phyloP scores from a whole-genome alignment of 805 yeast genomes.

The Sugiyamaella marilandica region DNA sequence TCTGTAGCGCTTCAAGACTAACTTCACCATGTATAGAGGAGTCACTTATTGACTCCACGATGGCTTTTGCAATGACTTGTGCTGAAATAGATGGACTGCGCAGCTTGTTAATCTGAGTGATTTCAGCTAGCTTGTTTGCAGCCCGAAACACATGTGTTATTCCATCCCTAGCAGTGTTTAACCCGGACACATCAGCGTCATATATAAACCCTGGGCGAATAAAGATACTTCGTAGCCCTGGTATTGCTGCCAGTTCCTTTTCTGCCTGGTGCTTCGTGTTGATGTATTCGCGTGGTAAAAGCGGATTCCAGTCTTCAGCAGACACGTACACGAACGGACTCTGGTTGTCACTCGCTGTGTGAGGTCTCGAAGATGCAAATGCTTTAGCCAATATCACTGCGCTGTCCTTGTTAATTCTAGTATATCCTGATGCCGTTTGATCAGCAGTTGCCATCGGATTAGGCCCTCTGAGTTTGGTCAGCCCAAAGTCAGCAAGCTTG shows the following conservation, averaged over 20 bases:
- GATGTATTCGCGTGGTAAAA: conserved; percentile 67
- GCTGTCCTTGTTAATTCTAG: conserved; percentile 62
- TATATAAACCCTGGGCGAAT: conserved; percentile 83
- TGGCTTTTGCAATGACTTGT: conserved; percentile 58
- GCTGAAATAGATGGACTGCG: conserved; percentile 35
- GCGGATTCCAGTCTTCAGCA: conserved; percentile 68
- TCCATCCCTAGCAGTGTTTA: conserved; percentile 4
- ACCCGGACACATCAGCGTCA: conserved; percentile 36
- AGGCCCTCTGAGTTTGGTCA: conserved; percentile 39
- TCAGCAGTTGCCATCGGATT: conserved; percentile 45
- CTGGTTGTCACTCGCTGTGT: conserved; percentile 5
- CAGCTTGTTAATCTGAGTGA: conserved; percentile 25
- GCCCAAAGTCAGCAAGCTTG: conserved; percentile 11
- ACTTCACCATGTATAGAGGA: conserved; percentile 53
- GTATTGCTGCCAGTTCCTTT: conserved; percentile 41
- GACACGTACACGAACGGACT: conserved; percentile 65
- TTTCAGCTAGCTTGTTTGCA: not conserved
- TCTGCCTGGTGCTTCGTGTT: conserved; percentile 78
- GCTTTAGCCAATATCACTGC: conserved; percentile 62
- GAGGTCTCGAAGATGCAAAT: conserved; percentile 32
- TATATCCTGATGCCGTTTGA: conserved; percentile 46
- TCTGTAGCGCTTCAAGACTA: conserved; percentile 41
- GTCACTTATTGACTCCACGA: conserved; percentile 52
- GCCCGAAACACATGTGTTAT: conserved; percentile 1
- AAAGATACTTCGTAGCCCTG: conserved; percentile 54